These are phyloP conservation scores for Candida anglica DNA, from an alignment of 805 yeast genomes.

Conservation along the genomic window DNA sequence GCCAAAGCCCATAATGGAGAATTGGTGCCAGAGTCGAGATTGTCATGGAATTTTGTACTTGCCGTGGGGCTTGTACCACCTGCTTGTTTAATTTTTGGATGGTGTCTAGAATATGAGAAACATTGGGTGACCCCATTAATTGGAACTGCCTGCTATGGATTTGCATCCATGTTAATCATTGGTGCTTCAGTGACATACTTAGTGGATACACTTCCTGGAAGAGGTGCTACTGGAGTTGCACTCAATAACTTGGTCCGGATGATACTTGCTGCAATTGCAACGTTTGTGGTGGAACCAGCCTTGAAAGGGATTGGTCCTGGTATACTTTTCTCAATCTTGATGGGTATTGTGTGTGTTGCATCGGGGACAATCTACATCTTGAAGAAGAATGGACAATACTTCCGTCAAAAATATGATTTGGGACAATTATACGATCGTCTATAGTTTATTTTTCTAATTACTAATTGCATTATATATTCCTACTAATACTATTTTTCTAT, in stretches of 20 bases:
- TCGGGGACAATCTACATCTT: constrained; percentile 41
- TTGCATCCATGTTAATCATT: constrained; percentile 78
- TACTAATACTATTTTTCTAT: too few species aligned
- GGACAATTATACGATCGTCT: constrained; percentile 52
- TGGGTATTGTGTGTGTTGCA: constrained; percentile 49
- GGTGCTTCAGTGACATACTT: constrained; percentile 78
- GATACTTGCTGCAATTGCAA: constrained; percentile 69
- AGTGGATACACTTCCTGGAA: constrained; percentile 81
- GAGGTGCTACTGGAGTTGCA: constrained; percentile 88
- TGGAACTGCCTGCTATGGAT: constrained; percentile 80
- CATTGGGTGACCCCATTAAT: constrained; percentile 79
- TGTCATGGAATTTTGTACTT: constrained; percentile 66
- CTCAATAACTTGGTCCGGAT: constrained; percentile 72
- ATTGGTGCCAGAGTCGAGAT: constrained; percentile 70
- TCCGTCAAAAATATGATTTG: constrained; percentile 62
- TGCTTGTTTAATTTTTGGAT: constrained; percentile 71
- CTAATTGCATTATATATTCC: not conserved
- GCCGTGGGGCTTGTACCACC: constrained; percentile 64
- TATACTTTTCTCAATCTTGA: constrained; percentile 61
- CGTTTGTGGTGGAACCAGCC: constrained; percentile 72
- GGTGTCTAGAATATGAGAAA: constrained; percentile 65
- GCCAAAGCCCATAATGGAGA: constrained; percentile 60
- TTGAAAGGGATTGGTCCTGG: constrained; percentile 67
- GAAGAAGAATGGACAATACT: constrained; percentile 53
- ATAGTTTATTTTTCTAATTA: constrained; percentile 11